A percentile compares a stretch with the other conserved stretches of the same genome.
Evolutionary conservation across 2,329 filamentous ascomycete species (phyloP).

Genomic region (Aspergillus persii): DNA sequence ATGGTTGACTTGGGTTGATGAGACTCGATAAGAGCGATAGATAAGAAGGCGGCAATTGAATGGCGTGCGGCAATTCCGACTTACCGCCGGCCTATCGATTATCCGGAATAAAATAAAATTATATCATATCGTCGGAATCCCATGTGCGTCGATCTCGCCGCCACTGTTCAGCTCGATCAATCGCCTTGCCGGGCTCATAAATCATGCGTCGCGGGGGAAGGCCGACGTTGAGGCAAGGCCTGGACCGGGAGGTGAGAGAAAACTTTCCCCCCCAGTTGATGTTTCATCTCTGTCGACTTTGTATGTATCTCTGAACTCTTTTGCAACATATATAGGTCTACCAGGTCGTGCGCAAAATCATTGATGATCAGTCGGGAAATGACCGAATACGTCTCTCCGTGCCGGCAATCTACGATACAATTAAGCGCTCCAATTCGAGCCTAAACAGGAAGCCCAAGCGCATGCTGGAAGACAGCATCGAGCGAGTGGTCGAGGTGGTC

Average conservation of each 20-base stretch:
- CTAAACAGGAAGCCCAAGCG: slow-evolving; percentile 79
- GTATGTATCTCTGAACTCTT: neutral
- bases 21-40: neutral
- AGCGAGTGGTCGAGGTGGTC: slow-evolving; percentile 72
- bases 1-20: slow-evolving; percentile 20
- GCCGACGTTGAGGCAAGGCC: slow-evolving; percentile 51
- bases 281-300: neutral
- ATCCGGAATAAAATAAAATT: slow-evolving; percentile 18
- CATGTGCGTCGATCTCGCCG: neutral
- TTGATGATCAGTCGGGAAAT: slow-evolving; percentile 61
- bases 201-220: slow-evolving; percentile 45
- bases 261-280: neutral
- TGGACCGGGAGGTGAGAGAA: slow-evolving; percentile 61
- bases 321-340: slow-evolving; percentile 57
- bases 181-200: neutral
- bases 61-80: neutral
- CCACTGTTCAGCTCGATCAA: neutral
- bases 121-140: slow-evolving; percentile 9
- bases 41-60: slow-evolving; percentile 5
- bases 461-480: slow-evolving; percentile 78
- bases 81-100: slow-evolving; percentile 14
- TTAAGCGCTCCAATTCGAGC: slow-evolving; percentile 83
- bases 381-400: slow-evolving; percentile 55
- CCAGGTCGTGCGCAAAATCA: slow-evolving; percentile 72
- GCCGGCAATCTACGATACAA: slow-evolving; percentile 68